A percentile compares a stretch with the other conserved stretches of the same genome.
These are phyloP conservation scores for Auricularia heimuer DNA, from an alignment of 768 basidiomycete species.

Conservation along the genomic window DNA sequence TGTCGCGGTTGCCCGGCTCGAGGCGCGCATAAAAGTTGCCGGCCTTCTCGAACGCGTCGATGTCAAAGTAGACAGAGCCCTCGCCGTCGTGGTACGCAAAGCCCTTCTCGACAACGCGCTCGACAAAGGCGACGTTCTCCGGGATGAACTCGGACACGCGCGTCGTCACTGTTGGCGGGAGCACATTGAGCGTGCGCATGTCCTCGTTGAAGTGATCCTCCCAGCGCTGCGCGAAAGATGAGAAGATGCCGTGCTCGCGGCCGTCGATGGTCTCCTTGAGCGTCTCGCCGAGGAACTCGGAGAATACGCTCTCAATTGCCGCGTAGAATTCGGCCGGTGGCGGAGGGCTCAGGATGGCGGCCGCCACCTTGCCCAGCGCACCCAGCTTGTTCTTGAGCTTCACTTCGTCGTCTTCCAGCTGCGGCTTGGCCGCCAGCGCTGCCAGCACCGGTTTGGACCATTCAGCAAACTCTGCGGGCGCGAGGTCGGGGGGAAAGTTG, in stretches of 20 bases:
- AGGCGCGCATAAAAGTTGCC: slow-evolving; percentile 88
- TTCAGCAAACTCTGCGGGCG: not conserved
- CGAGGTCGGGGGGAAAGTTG: not conserved
- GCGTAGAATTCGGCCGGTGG: not conserved
- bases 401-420: not conserved
- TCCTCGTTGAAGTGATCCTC: slow-evolving; percentile 84
- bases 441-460: not conserved
- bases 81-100: slow-evolving; percentile 59
- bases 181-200: slow-evolving; percentile 81
- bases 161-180: slow-evolving; percentile 82
- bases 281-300: slow-evolving; percentile 14
- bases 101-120: slow-evolving; percentile 76
- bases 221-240: slow-evolving; percentile 42
- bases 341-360: not conserved
- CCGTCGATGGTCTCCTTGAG: slow-evolving; percentile 3
- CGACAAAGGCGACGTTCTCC: slow-evolving; percentile 84
- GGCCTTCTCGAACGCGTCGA: slow-evolving; percentile 64
- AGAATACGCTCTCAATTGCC: slow-evolving; percentile 11
- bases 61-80: slow-evolving; percentile 92
- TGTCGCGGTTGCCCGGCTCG: slow-evolving; percentile 93
- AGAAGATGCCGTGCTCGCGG: not conserved
- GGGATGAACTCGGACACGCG: slow-evolving; percentile 96
- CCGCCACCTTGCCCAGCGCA: not conserved
- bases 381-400: slow-evolving; percentile 6
- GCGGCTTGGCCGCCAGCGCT: not conserved